Evolutionary conservation across 805 yeast species (phyloP), one percentile per base, ranked within the genome.

Genomic region (Saccharomycopsis sp.): DNA sequence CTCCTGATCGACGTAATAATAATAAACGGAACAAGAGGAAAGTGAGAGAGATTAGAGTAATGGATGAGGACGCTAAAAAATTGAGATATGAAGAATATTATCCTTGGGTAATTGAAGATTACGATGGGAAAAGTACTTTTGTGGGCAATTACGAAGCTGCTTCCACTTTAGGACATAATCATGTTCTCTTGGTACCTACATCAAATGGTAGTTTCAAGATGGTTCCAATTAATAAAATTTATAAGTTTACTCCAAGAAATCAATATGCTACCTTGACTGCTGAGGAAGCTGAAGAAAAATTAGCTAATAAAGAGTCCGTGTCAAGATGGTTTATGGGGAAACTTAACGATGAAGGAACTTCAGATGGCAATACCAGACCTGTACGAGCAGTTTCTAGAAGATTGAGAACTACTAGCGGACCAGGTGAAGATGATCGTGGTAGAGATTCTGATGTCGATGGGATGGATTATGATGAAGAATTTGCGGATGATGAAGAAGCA

Each of bases 41-140:
- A 60, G 88, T 97, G 1, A 75, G 89, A 56, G 96, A 89, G 61
- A 77, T 87, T 16, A 79, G 75, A 54, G 75, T 81, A 22, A 77
- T 86, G 59, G 87, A 87, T 57, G 97, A 89, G 55, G 76, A 76
- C 6, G 89, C 86, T 50, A 74, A 90, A 51, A 82, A 79, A 58
- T 68, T 93, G 51, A 72, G 97, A 59, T 93, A 90, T 59, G 98
- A 93, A 65, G 98, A 93, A 64, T 86, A 82, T 61, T 90, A 85
- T 56, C 98, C 98, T 0, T 93, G 98, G 98, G 95, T 93, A 14
- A 68, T 93, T 71, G 98, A 93, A 65, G 98, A 93, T 64, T 90
- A 85, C 61, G 96, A 88, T 57, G 96, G 95, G 38, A 74, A 77
- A 50, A 90, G 93, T 59, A 90, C 95, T 0, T 93, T 86, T 84